phyloP scores from a whole-genome alignment of 192 early-diverging fungal genomes.

The Umbelopsis isabellina region DNA sequence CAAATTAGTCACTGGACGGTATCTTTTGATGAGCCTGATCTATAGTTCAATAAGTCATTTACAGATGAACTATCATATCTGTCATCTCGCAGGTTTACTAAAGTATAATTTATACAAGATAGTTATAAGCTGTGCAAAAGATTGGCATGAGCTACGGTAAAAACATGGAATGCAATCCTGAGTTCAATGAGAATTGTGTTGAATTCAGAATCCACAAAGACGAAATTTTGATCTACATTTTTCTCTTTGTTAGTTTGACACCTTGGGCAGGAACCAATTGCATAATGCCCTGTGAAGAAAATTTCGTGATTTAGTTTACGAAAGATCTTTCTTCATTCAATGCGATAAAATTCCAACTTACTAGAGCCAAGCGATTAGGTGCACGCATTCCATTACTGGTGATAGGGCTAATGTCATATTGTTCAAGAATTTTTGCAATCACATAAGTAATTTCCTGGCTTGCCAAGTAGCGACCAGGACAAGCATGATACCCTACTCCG shows the following conservation, averaged over 20 bases:
- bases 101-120: no score
- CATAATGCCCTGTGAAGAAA: background rate
- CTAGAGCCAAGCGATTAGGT: background rate
- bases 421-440: conserved; percentile 9
- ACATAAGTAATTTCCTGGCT: conserved; percentile 29
- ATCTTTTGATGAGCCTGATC: no score
- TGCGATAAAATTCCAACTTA: background rate
- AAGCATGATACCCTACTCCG: conserved; percentile 39
- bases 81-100: no score
- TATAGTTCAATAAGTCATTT: no score
- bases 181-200: no score
- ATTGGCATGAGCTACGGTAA: no score
- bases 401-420: background rate
- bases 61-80: no score
- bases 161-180: no score
- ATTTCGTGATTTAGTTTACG: background rate
- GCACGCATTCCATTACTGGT: background rate
- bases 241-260: background rate
- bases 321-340: background rate
- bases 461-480: conserved; percentile 38
- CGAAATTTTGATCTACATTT: no score
- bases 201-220: no score
- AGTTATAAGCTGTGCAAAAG: no score
- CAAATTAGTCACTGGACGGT: no score
- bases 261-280: background rate